Evolutionary conservation across 2,329 filamentous ascomycete species (phyloP), one percentile per base, ranked within the genome.

Genomic region (Parafenestella ontariensis): DNA sequence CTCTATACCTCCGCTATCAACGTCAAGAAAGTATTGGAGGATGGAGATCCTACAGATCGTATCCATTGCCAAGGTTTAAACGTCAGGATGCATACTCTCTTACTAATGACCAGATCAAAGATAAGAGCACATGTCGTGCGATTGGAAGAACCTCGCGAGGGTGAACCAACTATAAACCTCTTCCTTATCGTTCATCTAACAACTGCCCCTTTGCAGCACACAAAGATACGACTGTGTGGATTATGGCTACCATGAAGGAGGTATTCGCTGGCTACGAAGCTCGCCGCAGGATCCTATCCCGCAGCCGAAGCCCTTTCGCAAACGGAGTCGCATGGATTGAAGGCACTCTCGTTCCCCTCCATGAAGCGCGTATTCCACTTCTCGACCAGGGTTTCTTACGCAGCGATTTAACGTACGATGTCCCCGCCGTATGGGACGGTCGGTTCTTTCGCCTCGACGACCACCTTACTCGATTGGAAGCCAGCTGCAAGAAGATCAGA

Each of bases 371-470:
- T n/a, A 81, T 83, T 17, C 82, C 82, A 1, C 64, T 83, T 0
- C 60, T 81, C 0, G 82, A 84, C 56, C 77, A 84, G 66, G 82
- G 82, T 17, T 84, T 84, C 64, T 64, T 83, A 61, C 81, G 80
- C 63, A 78, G 80, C 65, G 81, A 83, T 41, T 62, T 83, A 1
- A 83, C 82, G 1, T 83, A 83, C 62, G 81, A 83, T 44, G 82
- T 83, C 0, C 79, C 81, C 0, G 66, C 80, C 0, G 79, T 83
- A 23, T 83, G 82, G 82, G 79, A 83, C 43, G 79, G 81, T 0
- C 78, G 78, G 1, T 81, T 81, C 62, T 83, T 83, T 69, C 81
- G 81, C 0, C 77, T 83, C 0, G 79, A 82, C 39, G 79, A 83
- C 49, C 82, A 83, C 55, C 59, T 83, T 1, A 61, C 65, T 18